phyloP scores from a whole-genome alignment of 768 basidiomycete genomes.

The Agaricus bisporus region DNA sequence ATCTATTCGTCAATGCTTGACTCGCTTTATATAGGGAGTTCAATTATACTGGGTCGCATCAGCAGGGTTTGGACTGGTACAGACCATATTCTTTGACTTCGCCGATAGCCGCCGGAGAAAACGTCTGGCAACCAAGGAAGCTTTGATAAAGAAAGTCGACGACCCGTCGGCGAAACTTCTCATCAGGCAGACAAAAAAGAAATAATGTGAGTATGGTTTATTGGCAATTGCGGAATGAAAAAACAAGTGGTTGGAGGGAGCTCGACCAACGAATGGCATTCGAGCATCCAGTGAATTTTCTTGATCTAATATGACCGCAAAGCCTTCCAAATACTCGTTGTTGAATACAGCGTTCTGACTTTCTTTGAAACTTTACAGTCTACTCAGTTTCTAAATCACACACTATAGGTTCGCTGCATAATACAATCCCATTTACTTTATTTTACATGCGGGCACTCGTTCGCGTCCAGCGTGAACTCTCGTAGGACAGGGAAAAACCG shows the following conservation, averaged over 20 bases:
- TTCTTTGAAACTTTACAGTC: background rate
- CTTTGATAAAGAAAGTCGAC: background rate
- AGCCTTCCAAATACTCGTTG: background rate
- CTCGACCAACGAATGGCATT: constrained; percentile 26
- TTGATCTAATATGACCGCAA: constrained; percentile 90
- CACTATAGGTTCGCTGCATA: background rate
- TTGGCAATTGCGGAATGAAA: constrained; percentile 45
- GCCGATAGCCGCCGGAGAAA: constrained; percentile 40
- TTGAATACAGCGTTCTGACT: background rate
- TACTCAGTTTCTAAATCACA: background rate
- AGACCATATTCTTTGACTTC: constrained; percentile 71
- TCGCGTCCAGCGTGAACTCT: no score
- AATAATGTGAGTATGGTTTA: constrained; percentile 19
- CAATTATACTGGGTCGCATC: constrained; percentile 76
- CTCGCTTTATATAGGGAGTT: constrained; percentile 46
- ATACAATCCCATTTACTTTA: background rate
- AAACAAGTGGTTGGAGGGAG: constrained; percentile 76
- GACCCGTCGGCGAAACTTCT: constrained; percentile 4
- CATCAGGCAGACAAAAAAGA: background rate
- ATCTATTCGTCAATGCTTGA: constrained; percentile 8
- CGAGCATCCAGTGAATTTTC: constrained; percentile 57
- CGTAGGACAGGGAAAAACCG: no score
- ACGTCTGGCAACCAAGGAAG: constrained; percentile 13
- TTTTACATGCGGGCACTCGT: no score
- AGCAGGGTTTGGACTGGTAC: constrained; percentile 64